Conservation (phyloP, 129 eudicot species). For the Flaveria sonorensis region DNA sequence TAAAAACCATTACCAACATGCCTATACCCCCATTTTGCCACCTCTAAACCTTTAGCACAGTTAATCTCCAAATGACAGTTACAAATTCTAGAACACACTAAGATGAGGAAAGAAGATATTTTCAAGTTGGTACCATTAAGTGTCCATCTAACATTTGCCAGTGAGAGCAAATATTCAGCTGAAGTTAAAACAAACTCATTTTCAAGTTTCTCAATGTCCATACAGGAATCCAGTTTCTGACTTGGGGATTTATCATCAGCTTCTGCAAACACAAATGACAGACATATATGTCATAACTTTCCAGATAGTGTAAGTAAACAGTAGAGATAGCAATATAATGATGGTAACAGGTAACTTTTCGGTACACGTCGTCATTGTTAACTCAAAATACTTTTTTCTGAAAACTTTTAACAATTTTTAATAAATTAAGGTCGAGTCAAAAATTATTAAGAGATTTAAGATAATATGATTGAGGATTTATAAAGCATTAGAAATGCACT, state of each 20-base stretch:
- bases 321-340: background rate
- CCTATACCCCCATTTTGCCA: background rate
- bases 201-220: constrained; percentile 76
- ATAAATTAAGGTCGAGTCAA: background rate
- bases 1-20: background rate
- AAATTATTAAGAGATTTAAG: background rate
- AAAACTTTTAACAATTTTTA: background rate
- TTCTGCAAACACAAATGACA: constrained; percentile 41
- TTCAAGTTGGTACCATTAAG: constrained; percentile 55
- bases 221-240: constrained; percentile 48
- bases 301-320: constrained; percentile 1
- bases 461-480: background rate
- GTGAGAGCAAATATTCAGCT: constrained; percentile 81
- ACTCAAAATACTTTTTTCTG: background rate
- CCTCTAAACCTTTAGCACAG: background rate
- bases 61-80: background rate
- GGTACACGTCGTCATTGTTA: background rate
- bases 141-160: constrained; percentile 77
- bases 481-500: background rate
- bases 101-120: background rate
- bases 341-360: background rate
- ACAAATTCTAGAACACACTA: constrained; percentile 7
- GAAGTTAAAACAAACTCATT: constrained; percentile 85
- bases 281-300: constrained; percentile 2
- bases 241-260: constrained; percentile 45